A percentile compares a stretch with the other conserved stretches of the same genome.
Evolutionary conservation across 176 grass and related monocot species (phyloP).

Genomic region (Oryza rufipogon): DNA sequence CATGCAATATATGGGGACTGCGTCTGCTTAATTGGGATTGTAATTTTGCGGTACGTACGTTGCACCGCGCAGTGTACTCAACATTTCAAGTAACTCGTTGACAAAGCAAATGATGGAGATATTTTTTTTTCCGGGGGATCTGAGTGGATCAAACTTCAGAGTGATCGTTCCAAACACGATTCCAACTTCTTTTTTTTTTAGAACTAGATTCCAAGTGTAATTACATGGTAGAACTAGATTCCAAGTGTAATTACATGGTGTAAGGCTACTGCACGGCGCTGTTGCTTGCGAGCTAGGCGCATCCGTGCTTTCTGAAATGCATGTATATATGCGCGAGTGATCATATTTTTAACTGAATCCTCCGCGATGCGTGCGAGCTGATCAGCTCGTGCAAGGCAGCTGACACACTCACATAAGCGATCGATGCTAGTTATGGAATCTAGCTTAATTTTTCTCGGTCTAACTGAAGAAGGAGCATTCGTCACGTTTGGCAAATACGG

Average conservation of each 20-base stretch:
- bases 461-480: neutral
- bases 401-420: neutral
- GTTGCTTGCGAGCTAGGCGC: neutral
- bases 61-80: neutral
- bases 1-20: no score
- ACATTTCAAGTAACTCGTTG: neutral
- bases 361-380: neutral
- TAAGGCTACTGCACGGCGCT: neutral
- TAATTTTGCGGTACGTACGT: neutral
- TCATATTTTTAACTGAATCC: neutral
- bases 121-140: neutral
- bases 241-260: constrained; percentile 2
- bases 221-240: neutral
- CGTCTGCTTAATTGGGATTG: neutral
- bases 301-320: neutral
- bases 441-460: neutral
- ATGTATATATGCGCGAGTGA: neutral
- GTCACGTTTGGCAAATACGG: neutral
- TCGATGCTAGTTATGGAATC: neutral
- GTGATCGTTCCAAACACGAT: constrained; percentile 19
- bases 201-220: neutral
- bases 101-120: neutral
- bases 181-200: neutral
- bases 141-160: neutral
- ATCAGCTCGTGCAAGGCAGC: neutral